Evolutionary conservation across 1,284 basidiomycete species (phyloP), one percentile per base, ranked within the genome.

Genomic region (Earliella scabrosa): DNA sequence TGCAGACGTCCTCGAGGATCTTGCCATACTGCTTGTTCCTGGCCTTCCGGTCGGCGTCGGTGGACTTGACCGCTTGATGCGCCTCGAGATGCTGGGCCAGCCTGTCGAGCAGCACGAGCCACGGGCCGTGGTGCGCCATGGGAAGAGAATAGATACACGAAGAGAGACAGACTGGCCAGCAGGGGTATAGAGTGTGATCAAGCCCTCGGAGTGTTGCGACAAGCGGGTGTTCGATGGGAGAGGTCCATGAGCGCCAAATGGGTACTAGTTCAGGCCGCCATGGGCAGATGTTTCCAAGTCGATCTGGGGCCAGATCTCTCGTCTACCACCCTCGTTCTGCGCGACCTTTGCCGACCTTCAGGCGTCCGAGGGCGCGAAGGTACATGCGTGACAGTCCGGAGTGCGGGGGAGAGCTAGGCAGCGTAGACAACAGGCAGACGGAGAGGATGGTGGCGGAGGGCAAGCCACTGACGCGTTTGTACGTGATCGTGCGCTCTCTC

Each of bases 1-100:
- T 16, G 41, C 58, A 61, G 26, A 58, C 52, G 20, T 65, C 54
- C 14, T 44, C 29, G 20, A 68, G 63, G 16, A 66, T 44, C 14
- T 53, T 44, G 11, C 61, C 26, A 24, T 64, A 55, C 26, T 43
- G 49, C 44, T 51, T 56, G 44, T 27, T 35, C 48, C 54, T 40
- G 10, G 48, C 36, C 36, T 56, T 56, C 16, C 36, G 35, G 23
- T 56, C 54, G 14, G 43, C 20, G 23, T 50, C 44, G 8, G 20
- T 20, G 18, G 44, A 35, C 16, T 40, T 50, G 21, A 49, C 46
- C 10, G 35, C 35, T 38, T 41, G 39, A 38, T 50, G 35, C 13
- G 43, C 38, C 16, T 41, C 13, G 32, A 56, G 48, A 40, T 50
- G 48, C 0, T 36, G 46, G 53, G 29, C 53, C 27, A 54, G 46